phyloP scores from a whole-genome alignment of 2,329 filamentous ascomycete species.

The Phyllosticta citriasiana region DNA sequence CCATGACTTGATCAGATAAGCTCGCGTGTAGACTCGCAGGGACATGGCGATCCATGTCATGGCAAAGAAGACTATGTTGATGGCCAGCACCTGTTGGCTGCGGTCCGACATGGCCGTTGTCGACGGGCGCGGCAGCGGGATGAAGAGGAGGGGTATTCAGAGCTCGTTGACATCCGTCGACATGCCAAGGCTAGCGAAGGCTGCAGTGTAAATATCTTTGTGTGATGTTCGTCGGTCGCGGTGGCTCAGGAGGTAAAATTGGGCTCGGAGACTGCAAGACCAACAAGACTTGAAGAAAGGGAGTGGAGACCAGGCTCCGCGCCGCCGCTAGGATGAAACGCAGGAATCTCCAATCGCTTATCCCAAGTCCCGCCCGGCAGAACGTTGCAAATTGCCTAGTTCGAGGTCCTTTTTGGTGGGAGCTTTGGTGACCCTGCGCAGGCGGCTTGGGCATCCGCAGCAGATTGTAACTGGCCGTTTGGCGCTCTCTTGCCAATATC shows the following conservation, averaged over 20 bases:
- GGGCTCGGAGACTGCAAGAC: neutral
- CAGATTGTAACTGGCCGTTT: neutral
- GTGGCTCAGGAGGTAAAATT: neutral
- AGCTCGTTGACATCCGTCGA: neutral
- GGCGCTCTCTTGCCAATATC: neutral
- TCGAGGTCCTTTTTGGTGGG: neutral
- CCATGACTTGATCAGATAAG: constrained; percentile 26
- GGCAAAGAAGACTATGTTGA: constrained; percentile 29
- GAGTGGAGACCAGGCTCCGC: neutral
- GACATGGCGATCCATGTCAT: constrained; percentile 28
- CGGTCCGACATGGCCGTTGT: constrained; percentile 14
- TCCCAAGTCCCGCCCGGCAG: neutral
- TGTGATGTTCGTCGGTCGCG: neutral
- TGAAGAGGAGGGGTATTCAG: neutral
- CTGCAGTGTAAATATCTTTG: neutral
- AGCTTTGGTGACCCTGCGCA: neutral
- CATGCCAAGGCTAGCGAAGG: neutral
- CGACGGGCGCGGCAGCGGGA: neutral
- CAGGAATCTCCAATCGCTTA: neutral
- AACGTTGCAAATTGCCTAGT: neutral
- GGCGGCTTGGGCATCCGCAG: neutral
- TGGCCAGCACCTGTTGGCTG: constrained; percentile 17
- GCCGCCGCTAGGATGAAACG: neutral
- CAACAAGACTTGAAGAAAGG: neutral
- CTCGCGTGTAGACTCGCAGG: constrained; percentile 29